phyloP scores from a whole-genome alignment of 2,329 filamentous ascomycete genomes.

The Fusarium goolgardi region DNA sequence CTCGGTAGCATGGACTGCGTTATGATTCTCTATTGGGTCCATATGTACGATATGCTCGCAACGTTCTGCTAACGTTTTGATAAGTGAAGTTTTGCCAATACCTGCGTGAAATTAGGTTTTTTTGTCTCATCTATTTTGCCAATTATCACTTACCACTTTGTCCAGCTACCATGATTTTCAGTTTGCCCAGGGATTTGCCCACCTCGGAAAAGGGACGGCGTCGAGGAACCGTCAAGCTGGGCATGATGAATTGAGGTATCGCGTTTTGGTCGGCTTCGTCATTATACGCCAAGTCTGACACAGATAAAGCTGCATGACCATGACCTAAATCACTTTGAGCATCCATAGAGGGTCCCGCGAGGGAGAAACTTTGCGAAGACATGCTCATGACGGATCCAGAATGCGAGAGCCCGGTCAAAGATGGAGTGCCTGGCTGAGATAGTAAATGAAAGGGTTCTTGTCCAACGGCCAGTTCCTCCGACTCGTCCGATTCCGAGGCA shows the following conservation, averaged over 20 bases:
- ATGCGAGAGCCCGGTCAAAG: conserved; percentile 44
- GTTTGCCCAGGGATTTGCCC: conserved; percentile 83
- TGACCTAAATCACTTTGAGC: conserved; percentile 44
- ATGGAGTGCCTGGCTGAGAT: conserved; percentile 47
- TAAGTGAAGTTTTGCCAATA: conserved; percentile 88
- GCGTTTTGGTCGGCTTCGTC: conserved; percentile 35
- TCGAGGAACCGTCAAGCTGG: conserved; percentile 89
- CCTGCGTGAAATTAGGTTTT: conserved; percentile 60
- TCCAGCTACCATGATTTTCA: conserved; percentile 91
- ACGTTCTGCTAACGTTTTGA: conserved; percentile 85
- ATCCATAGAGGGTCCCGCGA: conserved; percentile 58
- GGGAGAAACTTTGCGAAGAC: conserved; percentile 64
- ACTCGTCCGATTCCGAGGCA: conserved; percentile 26
- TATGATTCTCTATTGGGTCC: conserved; percentile 68
- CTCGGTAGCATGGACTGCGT: conserved; percentile 64
- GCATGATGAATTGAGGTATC: conserved; percentile 93
- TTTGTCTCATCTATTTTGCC: neutral
- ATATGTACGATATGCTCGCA: conserved; percentile 96
- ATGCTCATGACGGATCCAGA: conserved; percentile 56
- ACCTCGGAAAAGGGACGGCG: conserved; percentile 89
- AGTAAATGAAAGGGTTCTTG: conserved; percentile 35
- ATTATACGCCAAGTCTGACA: conserved; percentile 32
- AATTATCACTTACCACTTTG: conserved; percentile 67
- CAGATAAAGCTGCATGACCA: conserved; percentile 30
- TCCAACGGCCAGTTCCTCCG: conserved; percentile 30